Conservation (phyloP, 2,329 filamentous ascomycete species). For the Paracorniculantispora psalliotae region DNA sequence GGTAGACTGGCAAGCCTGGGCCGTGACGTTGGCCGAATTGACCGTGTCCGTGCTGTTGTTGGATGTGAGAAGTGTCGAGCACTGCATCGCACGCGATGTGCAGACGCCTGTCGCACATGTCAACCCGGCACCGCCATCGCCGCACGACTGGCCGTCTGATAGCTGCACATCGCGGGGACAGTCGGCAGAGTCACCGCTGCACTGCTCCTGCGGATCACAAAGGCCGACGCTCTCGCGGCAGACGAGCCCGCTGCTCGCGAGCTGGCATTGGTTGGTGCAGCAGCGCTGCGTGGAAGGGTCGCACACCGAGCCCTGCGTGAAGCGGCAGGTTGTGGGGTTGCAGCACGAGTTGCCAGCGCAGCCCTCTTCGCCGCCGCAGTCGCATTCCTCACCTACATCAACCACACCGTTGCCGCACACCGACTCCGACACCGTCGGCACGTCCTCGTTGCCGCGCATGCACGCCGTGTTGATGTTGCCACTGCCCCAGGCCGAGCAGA, state of each 20-base stretch:
- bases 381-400: constrained; percentile 79
- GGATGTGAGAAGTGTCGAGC: constrained; percentile 70
- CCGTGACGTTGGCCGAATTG: constrained; percentile 62
- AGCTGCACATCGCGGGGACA: constrained; percentile 66
- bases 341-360: constrained; percentile 72
- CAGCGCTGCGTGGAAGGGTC: constrained; percentile 69
- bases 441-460: constrained; percentile 68
- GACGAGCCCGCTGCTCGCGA: constrained; percentile 57
- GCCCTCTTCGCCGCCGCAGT: constrained; percentile 67
- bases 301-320: constrained; percentile 65
- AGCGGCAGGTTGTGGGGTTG: constrained; percentile 72
- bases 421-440: constrained; percentile 68
- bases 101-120: constrained; percentile 80
- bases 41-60: constrained; percentile 69
- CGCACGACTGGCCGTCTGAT: constrained; percentile 63
- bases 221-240: constrained; percentile 68
- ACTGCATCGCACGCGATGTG: constrained; percentile 77
- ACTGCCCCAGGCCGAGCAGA: constrained; percentile 72
- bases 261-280: constrained; percentile 58
- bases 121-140: constrained; percentile 50
- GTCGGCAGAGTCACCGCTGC: constrained; percentile 59
- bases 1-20: constrained; percentile 50
- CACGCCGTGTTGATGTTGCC: constrained; percentile 69
- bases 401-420: constrained; percentile 91
- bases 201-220: constrained; percentile 76